Evolutionary conservation across 1,139 yeast genomes (phyloP), one percentile per base, ranked within the genome.

Genomic region (Komagataea norvegica): DNA sequence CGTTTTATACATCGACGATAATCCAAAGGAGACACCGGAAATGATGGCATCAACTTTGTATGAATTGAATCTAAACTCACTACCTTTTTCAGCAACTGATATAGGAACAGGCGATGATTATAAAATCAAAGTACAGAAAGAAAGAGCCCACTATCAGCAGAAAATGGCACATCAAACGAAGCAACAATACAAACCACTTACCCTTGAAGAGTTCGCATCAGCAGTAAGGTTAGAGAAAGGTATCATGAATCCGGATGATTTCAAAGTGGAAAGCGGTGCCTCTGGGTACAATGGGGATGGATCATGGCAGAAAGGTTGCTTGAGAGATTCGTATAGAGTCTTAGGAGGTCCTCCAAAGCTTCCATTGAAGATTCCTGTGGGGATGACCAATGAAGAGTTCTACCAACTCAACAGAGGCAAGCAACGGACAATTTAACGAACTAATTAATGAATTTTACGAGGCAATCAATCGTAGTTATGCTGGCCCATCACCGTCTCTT

Each of bases 291-390:
- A 62, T 24, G 73, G 73, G 4, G 59, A 65, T 45, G 70, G 74
- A 1, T 52, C 59, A 31, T 59, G 69, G 69, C 34, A 33, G 1
- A 39, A 29, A 20, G 47, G 46, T 2, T 35, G 52, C 10, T 26
- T 52, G 13, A 37, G 50, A 22, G 49, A 44, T 38, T 43, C 48
- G 9, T 33, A 43, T 16, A 26, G 33, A 5, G 43, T 40, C 1
- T 39, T 45, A 3, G 45, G 42, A 13, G 36, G 32, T 31, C 65
- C 70, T 35, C 77, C 78, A 1, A 53, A 52, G 16, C 69, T 72
- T 2, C 79, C 79, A 2, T 77, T 78, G 2, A 73, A 72, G 52
- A 66, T 73, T n/a, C 79, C 79, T 0, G 51, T 61, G 26, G 79
- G 79, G 0, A 54, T 74, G 47, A 57, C 63, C 4, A 70, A 70